Evolutionary conservation across 1,284 basidiomycete species (phyloP), one percentile per base, ranked within the genome.

Genomic region (Pseudozyma pruni): DNA sequence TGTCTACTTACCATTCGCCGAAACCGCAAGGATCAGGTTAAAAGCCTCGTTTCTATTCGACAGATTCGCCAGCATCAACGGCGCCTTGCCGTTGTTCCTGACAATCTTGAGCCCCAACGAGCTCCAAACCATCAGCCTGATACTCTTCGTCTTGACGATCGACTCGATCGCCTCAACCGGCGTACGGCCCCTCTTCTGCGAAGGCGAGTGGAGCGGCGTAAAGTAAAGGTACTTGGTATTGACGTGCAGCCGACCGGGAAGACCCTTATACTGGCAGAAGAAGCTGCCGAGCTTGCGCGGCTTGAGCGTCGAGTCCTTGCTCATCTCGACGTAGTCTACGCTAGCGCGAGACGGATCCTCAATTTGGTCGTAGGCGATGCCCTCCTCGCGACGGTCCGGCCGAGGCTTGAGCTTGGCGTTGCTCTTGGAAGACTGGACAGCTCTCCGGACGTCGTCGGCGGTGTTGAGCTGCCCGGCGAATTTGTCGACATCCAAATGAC

Each of bases 181-280:
- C 19, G 79, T 81, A 16, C 71, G 63, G 16, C 74, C 71, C 16
- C 66, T 46, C 38, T 67, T 67, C n/a, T 61, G 61, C 16, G 62
- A 38, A 10, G 71, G 73, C n/a, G 72, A 74, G 40, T 79, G 78
- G 9, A 82, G 55, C 16, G 74, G 72, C 9, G 75, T 68, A 50
- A 81, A 81, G 56, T 81, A 81, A 47, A 78, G 47, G 25, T 71
- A 68, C 41, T 60, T 54, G 13, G 74, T 72, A 41, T 79, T 81
- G 44, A 81, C 64, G 42, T 76, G 70, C 50, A 81, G 34, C 19
- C 78, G 74, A 22, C 80, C 80, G 6, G 80, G 80, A 6, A 81
- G 56, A 33, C 76, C 76, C 45, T 73, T 72, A 50, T 79, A 74
- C 58, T 81, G 80, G 57, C 80, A 82, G 62, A 81, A 75, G 64